Conservation (phyloP, 768 basidiomycete species). For the Infundibulicybe gibba region DNA sequence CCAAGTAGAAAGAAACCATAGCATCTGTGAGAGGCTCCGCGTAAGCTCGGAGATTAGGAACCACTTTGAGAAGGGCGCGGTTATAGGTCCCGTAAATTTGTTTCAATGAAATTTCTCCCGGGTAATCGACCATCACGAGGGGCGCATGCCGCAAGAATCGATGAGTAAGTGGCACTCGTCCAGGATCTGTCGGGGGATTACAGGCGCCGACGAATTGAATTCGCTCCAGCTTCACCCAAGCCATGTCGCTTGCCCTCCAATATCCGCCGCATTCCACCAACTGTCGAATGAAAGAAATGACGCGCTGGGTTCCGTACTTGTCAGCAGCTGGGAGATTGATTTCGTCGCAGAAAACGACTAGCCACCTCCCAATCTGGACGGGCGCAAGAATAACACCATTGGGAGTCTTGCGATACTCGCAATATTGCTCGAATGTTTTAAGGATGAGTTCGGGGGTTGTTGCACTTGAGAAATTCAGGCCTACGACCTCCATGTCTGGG, state of each 20-base stretch:
- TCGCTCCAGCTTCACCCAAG: conserved; percentile 97
- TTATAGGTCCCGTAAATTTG: conserved; percentile 99
- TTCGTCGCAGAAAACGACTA: conserved; percentile 99
- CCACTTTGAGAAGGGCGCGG: conserved; percentile 91
- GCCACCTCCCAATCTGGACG: conserved; percentile 93
- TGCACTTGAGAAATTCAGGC: conserved; percentile 98
- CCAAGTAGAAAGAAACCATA: conserved; percentile 95
- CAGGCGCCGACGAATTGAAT: conserved; percentile 99
- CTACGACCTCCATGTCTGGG: conserved; percentile 98
- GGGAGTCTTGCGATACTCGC: conserved; percentile 97
- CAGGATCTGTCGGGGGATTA: conserved; percentile 98
- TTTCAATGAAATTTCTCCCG: conserved; percentile 92
- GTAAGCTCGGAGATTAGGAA: conserved; percentile 90
- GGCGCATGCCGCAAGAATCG: conserved; percentile 98
- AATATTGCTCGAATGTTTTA: conserved; percentile 99
- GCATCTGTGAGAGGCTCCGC: conserved; percentile 94
- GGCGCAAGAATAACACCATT: conserved; percentile 97
- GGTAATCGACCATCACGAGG: conserved; percentile 98
- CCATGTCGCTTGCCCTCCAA: conserved; percentile 91
- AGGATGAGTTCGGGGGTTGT: conserved; percentile 97
- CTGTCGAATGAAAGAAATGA: conserved; percentile 97
- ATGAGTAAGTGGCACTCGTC: conserved; percentile 96
- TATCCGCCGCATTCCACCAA: conserved; percentile 93
- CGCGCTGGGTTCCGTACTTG: conserved; percentile 97
- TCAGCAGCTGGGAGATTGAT: conserved; percentile 97